phyloP scores from a whole-genome alignment of 495 filamentous ascomycete species.

The Xylaria castorea region DNA sequence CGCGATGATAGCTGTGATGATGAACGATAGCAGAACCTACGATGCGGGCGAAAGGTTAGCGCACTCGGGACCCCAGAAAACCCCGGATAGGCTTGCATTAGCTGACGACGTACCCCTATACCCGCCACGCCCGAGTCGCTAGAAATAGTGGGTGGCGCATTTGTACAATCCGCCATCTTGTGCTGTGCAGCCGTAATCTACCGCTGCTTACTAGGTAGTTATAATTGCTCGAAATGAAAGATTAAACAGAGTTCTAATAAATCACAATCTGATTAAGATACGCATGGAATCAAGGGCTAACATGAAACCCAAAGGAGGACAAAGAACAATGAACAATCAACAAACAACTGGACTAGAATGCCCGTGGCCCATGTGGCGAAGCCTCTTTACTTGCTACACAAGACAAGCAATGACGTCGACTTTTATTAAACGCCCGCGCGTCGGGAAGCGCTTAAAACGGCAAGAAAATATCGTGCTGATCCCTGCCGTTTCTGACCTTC shows the following conservation, averaged over 20 bases:
- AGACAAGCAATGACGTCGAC: constrained; percentile 8
- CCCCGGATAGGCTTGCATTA: constrained; percentile 16
- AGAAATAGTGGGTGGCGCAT: constrained; percentile 48
- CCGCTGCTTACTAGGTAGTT: not conserved
- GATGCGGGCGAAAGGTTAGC: constrained; percentile 5
- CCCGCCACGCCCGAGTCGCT: constrained; percentile 66
- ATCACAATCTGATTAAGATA: not conserved
- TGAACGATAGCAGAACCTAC: constrained; percentile 65
- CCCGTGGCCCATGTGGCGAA: not conserved
- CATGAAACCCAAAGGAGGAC: constrained; percentile 1
- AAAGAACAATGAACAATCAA: not conserved
- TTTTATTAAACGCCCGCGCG: constrained; percentile 4
- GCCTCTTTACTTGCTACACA: constrained; percentile 3
- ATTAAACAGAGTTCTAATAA: not conserved
- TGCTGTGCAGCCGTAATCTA: not conserved
- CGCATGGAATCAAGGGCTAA: not conserved
- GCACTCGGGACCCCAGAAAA: not conserved
- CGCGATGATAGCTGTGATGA: constrained; percentile 58
- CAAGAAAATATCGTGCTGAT: constrained; percentile 5
- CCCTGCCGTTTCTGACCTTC: constrained; percentile 9
- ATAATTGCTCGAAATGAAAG: not conserved
- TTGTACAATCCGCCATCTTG: constrained; percentile 50
- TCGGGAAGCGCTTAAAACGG: not conserved
- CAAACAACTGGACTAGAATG: not conserved
- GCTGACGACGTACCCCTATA: constrained; percentile 54